phyloP scores from a whole-genome alignment of 2,329 filamentous ascomycete species.

The Alternaria rosae region DNA sequence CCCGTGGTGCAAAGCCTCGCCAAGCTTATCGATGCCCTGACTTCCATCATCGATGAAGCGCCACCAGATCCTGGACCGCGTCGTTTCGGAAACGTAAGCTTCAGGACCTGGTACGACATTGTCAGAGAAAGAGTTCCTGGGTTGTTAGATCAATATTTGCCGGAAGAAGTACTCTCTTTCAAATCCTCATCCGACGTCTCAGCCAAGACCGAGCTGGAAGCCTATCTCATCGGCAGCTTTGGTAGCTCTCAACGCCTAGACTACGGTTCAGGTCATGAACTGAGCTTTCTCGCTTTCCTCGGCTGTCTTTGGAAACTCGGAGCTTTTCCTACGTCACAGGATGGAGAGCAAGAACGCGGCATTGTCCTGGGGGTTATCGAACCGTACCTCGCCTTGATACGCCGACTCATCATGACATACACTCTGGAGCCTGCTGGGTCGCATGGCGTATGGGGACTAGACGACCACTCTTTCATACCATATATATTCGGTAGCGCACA shows the following conservation, averaged over 20 bases:
- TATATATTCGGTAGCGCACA: slow-evolving; percentile 97
- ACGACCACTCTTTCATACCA: slow-evolving; percentile 92
- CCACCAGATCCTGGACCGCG: slow-evolving; percentile 86
- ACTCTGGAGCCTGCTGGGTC: slow-evolving; percentile 94
- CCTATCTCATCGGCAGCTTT: slow-evolving; percentile 85
- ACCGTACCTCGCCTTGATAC: slow-evolving; percentile 82
- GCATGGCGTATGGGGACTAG: slow-evolving; percentile 97
- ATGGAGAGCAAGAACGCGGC: slow-evolving; percentile 71
- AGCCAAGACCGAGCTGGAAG: slow-evolving; percentile 71
- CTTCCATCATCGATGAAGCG: slow-evolving; percentile 74
- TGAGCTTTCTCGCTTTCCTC: slow-evolving; percentile 93
- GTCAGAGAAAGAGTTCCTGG: slow-evolving; percentile 66
- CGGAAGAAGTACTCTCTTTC: slow-evolving; percentile 55
- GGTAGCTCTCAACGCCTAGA: slow-evolving; percentile 89
- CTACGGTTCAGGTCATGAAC: slow-evolving; percentile 94
- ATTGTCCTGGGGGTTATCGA: slow-evolving; percentile 86
- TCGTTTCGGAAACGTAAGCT: slow-evolving; percentile 91
- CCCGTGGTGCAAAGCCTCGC: slow-evolving; percentile 70
- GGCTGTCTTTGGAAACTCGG: slow-evolving; percentile 90
- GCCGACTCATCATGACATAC: slow-evolving; percentile 86
- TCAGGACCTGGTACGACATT: slow-evolving; percentile 80
- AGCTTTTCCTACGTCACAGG: slow-evolving; percentile 69
- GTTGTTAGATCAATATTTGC: slow-evolving; percentile 66
- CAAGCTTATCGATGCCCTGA: slow-evolving; percentile 69
- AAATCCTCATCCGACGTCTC: slow-evolving; percentile 45